Evolutionary conservation across 139 green algal genomes (phyloP), one percentile per base, ranked within the genome.

Genomic region (Asterochloris sp.): DNA sequence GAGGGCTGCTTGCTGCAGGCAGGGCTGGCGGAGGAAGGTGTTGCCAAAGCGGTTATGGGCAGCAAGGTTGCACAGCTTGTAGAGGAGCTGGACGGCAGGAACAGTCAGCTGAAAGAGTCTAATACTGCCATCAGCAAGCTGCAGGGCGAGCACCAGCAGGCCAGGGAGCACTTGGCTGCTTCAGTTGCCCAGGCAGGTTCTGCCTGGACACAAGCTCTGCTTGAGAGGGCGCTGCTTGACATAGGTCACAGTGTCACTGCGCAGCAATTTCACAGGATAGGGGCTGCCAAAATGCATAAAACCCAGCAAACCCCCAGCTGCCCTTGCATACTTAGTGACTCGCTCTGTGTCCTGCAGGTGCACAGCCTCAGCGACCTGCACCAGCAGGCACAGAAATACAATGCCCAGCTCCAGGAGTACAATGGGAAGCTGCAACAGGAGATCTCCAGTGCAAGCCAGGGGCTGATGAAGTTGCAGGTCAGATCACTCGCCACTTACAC

Each of bases 371-470:
- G 28, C 16, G 82, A 86, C 16, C 82, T 83, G 82, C 76, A 86
- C 27, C 67, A 78, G 64, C 82, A 82, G 66, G 27, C 76, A 38
- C 82, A 86, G 61, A 78, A 71, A 60, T 86, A 86, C 82, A 83
- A 83, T 27, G 38, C 67, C 13, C 82, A 86, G 82, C 78, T 86
- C 62, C 78, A 86, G 69, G 83, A 86, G 78, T 86, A 86, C 83
- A 86, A 86, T 64, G 79, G 54, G 69, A 83, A 86, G 78, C 83
- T 86, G 62, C 83, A 83, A 69, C 38, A 67, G 26, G 83, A 86
- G 28, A 24, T 86, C 0, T 61, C 76, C 10, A 28, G 67, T 9
- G 68, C 60, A 24, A 80, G 68, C 24, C 60, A 80, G 60, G 68
- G 23, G 24, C 23, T 80, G 76, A 61, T 69, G 23, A 80, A 80